Base-by-base conservation (phyloP, 306 rosid species). In the Alnus glutinosa region DNA sequence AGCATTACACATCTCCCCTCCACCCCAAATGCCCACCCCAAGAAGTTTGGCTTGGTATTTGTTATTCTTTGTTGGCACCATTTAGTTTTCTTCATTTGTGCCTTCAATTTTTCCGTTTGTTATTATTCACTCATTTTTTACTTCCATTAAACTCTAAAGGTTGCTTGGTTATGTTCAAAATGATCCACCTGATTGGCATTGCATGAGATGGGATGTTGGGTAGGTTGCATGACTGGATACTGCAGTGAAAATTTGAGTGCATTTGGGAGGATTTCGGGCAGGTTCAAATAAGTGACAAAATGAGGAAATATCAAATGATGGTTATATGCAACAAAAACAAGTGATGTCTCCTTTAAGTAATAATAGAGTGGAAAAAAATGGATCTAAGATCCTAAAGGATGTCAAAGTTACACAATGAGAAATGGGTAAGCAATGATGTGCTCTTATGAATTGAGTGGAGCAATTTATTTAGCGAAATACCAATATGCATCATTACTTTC, bases 271-370 rank as follows among this genome's bases (percentile, higher is more conserved):
- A 6, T 42, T 42, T 42, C 44, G 46, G 55, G 66, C 14, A 9
- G 81, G 58, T 59, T 72, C 48, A 67, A 62, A 46, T 2, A 23
- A 39, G 50, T 81, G 76, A 64, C 42, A 71, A 46, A 42, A 73
- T 51, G 47, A 48, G 66, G 49, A 79, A 80, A 68, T 47, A 51
- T 58, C 75, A 74, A 2, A 34, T 59, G 70, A 23, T 44, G 58
- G 58, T 23, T 47, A 47, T 14, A 42, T 48, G 75, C 11, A 10
- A 14, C 52, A 10, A 49, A 49, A 48, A 11, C 39, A 59, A 59
- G 9, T 59, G 37, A 59, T 12, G 14, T 59, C 66, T 19, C 19
- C 70, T 63, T 36, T 34, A 34, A 63, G 46, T 15, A 32, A 13
- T 34, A 36, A 34, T 34, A 34, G 19, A 34, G 18, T 1, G n/a